phyloP scores from a whole-genome alignment of 768 basidiomycete species.

The Mrakia blollopis region DNA sequence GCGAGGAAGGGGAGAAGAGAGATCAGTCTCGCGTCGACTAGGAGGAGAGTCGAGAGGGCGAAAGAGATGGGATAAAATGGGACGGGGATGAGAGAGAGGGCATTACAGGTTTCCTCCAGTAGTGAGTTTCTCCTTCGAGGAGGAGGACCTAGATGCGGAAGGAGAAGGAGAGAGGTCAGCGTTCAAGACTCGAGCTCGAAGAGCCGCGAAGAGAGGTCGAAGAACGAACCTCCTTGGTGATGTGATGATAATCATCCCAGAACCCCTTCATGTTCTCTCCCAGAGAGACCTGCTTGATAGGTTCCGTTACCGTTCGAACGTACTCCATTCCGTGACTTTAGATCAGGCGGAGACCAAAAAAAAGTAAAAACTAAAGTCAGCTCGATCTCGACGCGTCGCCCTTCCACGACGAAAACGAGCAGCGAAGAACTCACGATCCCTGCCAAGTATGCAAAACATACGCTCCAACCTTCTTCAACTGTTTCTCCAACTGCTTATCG shows the following conservation, averaged over 20 bases:
- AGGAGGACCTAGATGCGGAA: slow-evolving; percentile 41
- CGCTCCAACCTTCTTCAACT: slow-evolving; percentile 47
- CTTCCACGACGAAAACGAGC: background rate
- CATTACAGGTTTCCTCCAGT: slow-evolving; percentile 24
- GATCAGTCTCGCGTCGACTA: too few species aligned
- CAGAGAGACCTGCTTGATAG: slow-evolving; percentile 46
- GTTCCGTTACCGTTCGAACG: slow-evolving; percentile 48
- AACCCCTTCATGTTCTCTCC: slow-evolving; percentile 47
- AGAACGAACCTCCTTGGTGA: slow-evolving; percentile 41
- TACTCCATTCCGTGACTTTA: slow-evolving; percentile 51
- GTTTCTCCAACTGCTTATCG: slow-evolving; percentile 41
- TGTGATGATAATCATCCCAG: slow-evolving; percentile 46
- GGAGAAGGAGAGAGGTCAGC: background rate
- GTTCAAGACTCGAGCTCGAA: background rate
- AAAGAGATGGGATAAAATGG: too few species aligned
- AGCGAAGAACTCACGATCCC: slow-evolving; percentile 45
- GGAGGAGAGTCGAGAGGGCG: too few species aligned
- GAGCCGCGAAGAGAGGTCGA: background rate
- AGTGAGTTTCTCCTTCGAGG: slow-evolving; percentile 43
- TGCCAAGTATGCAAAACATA: slow-evolving; percentile 49
- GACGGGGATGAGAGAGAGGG: too few species aligned
- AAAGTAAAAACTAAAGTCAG: slow-evolving; percentile 10
- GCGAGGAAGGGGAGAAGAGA: too few species aligned
- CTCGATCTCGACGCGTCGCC: background rate
- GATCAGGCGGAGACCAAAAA: background rate